Base-by-base conservation (phyloP, 257 asterid species). In the Salvia miltiorrhiza region DNA sequence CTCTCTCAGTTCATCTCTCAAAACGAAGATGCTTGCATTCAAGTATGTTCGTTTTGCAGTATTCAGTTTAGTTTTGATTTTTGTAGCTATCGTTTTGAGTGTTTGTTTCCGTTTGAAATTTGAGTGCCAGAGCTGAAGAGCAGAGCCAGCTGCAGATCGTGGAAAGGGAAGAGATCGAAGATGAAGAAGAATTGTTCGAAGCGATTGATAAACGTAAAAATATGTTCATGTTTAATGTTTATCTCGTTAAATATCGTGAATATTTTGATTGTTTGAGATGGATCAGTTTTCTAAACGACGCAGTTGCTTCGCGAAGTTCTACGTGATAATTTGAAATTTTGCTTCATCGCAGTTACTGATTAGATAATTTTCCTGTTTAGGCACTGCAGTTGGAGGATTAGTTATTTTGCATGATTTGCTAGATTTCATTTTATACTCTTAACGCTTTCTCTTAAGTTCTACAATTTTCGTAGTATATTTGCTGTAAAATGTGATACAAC, bases 161-260 rank as follows among this genome's bases (percentile, higher is more conserved):
- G 50, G 92, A 91, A 75, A 78, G 97, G 61, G 97, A 89, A 80
- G 97, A 83, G 61, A 73, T 89, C 78, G 97, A 91, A 11, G 97
- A 86, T 67, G 99, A 94, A 80, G 99, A 91, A 39, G 96, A 90
- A 78, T 68, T 87, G 88, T 91, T 94, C 70, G 99, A 91, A 87
- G 97, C 97, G 9, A 93, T 93, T n/a, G 98, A 93, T 74, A 93
- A 93, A 79, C 73, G 97, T 93, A 79, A 59, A 3, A 16, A 11
- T 7, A 1, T 12, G n/a, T 21, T 28, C 53, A 26, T 2, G 53
- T 63, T 69, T 41, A 47, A 26, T 2, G 53, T 63, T 69, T 41
- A 47, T 43, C 26, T 58, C 67, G 35, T 70, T 2, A 53, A 40
- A 30, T 61, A 49, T 65, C 77, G 41, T 50, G 23, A 52, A 26